These are phyloP conservation scores for Pleurotus salmoneostramineus DNA, from an alignment of 768 basidiomycete species.

Conservation along the genomic window DNA sequence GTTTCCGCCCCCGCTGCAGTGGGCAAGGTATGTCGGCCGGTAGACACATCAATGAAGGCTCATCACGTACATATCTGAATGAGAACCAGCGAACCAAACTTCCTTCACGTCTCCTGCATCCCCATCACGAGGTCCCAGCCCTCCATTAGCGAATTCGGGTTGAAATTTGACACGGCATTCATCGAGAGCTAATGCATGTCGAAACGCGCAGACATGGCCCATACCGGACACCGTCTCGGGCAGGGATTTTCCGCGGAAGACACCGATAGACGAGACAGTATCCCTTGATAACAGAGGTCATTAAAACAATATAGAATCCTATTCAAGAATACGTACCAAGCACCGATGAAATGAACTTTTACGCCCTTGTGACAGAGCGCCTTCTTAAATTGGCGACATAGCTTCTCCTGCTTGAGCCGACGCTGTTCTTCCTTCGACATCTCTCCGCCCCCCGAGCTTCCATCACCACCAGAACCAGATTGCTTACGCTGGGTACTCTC, in stretches of 20 bases:
- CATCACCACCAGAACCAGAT: too few relatives aligned
- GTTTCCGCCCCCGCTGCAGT: slow-evolving; percentile 5
- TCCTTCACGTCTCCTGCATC: slow-evolving; percentile 24
- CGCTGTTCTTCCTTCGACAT: too few relatives aligned
- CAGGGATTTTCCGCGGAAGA: slow-evolving; percentile 21
- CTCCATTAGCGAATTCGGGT: slow-evolving; percentile 32
- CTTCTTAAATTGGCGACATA: slow-evolving; percentile 11
- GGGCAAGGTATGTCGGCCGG: not conserved
- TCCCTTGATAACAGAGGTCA: too few relatives aligned
- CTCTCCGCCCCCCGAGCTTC: too few relatives aligned
- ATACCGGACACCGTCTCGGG: slow-evolving; percentile 20
- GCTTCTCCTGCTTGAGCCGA: not conserved
- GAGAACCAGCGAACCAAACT: slow-evolving; percentile 38
- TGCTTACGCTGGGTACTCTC: too few relatives aligned
- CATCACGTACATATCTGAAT: slow-evolving; percentile 34
- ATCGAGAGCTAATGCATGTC: slow-evolving; percentile 43
- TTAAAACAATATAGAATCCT: not conserved
- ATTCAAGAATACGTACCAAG: slow-evolving; percentile 23
- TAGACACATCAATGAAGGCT: not conserved
- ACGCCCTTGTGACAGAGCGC: slow-evolving; percentile 9
- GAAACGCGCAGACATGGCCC: slow-evolving; percentile 30
- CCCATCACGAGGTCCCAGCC: slow-evolving; percentile 12
- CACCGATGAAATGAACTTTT: slow-evolving; percentile 35
- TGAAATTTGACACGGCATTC: slow-evolving; percentile 40
- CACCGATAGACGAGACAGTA: slow-evolving; percentile 39